Conservation (phyloP, 139 green algal genomes). For the Chlamydomonas sp. region DNA sequence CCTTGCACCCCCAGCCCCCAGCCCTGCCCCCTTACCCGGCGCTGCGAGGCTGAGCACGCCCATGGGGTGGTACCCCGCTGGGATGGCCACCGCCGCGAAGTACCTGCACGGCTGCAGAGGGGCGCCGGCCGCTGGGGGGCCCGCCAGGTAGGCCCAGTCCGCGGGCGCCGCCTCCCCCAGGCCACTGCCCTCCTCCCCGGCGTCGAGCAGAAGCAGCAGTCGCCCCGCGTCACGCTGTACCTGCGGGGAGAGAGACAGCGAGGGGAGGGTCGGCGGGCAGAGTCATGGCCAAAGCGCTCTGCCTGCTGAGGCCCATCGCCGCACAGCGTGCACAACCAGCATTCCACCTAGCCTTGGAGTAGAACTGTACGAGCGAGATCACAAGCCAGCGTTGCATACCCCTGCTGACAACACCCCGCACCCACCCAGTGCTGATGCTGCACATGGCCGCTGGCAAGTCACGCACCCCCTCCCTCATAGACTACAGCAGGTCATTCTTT, state of each 20-base stretch:
- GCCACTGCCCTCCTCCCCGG: too few relatives aligned
- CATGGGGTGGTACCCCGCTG: not conserved
- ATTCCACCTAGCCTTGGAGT: not conserved
- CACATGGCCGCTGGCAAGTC: too few relatives aligned
- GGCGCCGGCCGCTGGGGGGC: not conserved
- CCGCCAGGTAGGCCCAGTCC: conserved; percentile 7
- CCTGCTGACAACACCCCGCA: too few relatives aligned
- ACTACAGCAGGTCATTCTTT: too few relatives aligned
- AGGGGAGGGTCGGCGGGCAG: not conserved
- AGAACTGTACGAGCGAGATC: too few relatives aligned
- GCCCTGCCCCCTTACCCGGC: not conserved
- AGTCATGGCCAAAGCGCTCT: not conserved
- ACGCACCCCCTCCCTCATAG: too few relatives aligned
- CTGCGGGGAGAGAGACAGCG: not conserved
- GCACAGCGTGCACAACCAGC: not conserved
- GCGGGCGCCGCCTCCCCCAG: not conserved
- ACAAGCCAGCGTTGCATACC: too few relatives aligned
- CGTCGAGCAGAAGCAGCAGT: not conserved
- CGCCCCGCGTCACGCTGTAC: not conserved
- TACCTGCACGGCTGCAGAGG: not conserved
- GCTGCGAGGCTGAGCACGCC: conserved; percentile 22
- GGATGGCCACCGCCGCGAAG: conserved; percentile 21
- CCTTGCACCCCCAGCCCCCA: not conserved
- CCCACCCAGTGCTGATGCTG: too few relatives aligned
- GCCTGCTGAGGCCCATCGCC: too few relatives aligned